Evolutionary conservation across 768 basidiomycete genomes (phyloP).

Genomic region (Astraeus odoratus): DNA sequence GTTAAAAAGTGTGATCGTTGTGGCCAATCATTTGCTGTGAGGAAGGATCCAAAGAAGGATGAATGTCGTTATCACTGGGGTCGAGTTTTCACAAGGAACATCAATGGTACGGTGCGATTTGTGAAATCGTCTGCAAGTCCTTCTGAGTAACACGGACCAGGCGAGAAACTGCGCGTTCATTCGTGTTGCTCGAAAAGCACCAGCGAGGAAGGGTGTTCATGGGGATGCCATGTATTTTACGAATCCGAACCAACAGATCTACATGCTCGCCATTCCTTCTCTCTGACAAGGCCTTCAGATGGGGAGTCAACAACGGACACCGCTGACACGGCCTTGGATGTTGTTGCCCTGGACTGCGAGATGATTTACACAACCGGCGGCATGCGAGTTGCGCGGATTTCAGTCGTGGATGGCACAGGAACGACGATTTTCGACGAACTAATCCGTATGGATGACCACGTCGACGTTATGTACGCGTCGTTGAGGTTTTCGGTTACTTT

Average conservation of each 20-base stretch:
- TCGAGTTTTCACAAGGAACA: constrained; percentile 48
- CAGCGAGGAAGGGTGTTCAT: constrained; percentile 59
- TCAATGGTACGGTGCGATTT: constrained; percentile 48
- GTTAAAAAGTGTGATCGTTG: constrained; percentile 77
- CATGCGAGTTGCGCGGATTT: constrained; percentile 84
- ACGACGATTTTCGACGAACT: constrained; percentile 74
- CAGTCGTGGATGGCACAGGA: constrained; percentile 76
- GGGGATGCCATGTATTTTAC: constrained; percentile 87
- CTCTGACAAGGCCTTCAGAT: constrained; percentile 31
- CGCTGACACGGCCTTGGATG: constrained; percentile 47
- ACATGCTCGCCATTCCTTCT: constrained; percentile 72
- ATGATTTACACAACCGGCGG: constrained; percentile 96
- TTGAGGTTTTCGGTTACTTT: constrained; percentile 1
- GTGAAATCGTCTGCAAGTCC: neutral
- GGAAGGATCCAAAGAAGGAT: constrained; percentile 44
- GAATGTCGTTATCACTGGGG: constrained; percentile 87
- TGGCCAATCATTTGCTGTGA: constrained; percentile 58
- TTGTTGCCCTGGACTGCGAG: constrained; percentile 92
- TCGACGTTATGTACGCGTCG: constrained; percentile 62
- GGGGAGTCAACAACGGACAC: neutral
- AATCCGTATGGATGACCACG: constrained; percentile 73
- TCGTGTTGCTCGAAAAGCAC: constrained; percentile 72
- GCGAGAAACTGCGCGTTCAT: constrained; percentile 61
- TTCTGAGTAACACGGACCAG: constrained; percentile 29
- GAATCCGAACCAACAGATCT: constrained; percentile 60